Evolutionary conservation across 495 filamentous ascomycete genomes (phyloP), one percentile per base, ranked within the genome.

Genomic region (Parachaetomium inaequale): DNA sequence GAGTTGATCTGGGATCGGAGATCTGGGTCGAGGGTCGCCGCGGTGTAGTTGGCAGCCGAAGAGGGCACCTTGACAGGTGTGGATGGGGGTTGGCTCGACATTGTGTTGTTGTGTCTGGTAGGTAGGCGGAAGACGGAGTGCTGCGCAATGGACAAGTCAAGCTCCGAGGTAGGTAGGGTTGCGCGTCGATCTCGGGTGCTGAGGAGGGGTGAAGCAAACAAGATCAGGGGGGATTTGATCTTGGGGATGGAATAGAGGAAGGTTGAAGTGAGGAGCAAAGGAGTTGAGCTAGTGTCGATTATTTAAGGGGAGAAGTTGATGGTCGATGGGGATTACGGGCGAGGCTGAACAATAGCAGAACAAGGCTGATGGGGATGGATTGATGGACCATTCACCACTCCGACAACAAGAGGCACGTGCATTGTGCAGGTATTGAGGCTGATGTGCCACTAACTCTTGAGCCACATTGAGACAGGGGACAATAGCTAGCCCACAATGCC

Each of bases 1-100:
- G 68, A 67, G 67, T 85, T 85, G 62, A 85, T 82, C 50, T 82
- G 72, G 4, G 82, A 82, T 7, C 82, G 69, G 52, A 85, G 71
- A 17, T 84, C 81, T 21, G 75, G 67, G 59, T 85, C 82, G 42
- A 75, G 74, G 7, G 76, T 83, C 15, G 77, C 77, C 49, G 78
- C 69, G 19, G 78, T 77, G 70, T 84, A 84, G 57, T 70, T 74
- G 1, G 79, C 71, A 2, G 76, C 80, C 36, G 80, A 77, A 17
- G 76, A 60, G 11, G 82, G 79, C 45, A 85, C 79, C 69, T 80
- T 81, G 59, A 81, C 79, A 2, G 81, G 78, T 1, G 80, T 80
- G 21, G 78, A 73, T 6, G 78, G 72, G 21, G 71, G 68, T 26
- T 81, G 77, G 68, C 50, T 70, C 42, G 76, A 63, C 76, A 79